Evolutionary conservation across 176 grass and related monocot genomes (phyloP).

Genomic region (Musa troglodytarum): DNA sequence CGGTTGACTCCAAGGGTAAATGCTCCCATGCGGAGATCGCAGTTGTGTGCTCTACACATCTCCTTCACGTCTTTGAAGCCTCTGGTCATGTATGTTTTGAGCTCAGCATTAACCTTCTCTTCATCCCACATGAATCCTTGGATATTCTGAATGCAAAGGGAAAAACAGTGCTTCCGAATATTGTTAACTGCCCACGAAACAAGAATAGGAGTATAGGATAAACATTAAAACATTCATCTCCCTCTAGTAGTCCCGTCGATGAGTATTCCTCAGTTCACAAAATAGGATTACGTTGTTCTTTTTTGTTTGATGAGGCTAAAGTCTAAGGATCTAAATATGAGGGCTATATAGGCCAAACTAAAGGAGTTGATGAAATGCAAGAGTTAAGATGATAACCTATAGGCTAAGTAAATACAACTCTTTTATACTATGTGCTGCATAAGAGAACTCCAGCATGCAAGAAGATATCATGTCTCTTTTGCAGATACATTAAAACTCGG

Average conservation of each 20-base stretch:
- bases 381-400: no score
- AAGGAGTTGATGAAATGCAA: no score
- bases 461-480: no score
- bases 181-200: background rate
- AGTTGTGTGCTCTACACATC: conserved; percentile 76
- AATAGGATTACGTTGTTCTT: no score
- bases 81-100: conserved; percentile 70
- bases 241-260: background rate
- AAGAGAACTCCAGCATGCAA: no score
- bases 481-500: no score
- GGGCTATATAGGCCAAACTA: no score
- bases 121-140: conserved; percentile 99
- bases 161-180: background rate
- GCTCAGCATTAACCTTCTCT: conserved; percentile 80
- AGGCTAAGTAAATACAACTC: no score
- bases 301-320: no score
- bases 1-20: conserved; percentile 95
- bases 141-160: conserved; percentile 52
- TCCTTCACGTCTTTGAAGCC: conserved; percentile 61
- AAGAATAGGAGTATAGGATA: background rate
- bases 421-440: no score
- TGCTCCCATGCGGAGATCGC: conserved; percentile 91
- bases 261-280: background rate
- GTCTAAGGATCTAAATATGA: no score
- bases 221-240: background rate